Base-by-base conservation (phyloP, 306 rosid genomes). In the Malus orientalis region DNA sequence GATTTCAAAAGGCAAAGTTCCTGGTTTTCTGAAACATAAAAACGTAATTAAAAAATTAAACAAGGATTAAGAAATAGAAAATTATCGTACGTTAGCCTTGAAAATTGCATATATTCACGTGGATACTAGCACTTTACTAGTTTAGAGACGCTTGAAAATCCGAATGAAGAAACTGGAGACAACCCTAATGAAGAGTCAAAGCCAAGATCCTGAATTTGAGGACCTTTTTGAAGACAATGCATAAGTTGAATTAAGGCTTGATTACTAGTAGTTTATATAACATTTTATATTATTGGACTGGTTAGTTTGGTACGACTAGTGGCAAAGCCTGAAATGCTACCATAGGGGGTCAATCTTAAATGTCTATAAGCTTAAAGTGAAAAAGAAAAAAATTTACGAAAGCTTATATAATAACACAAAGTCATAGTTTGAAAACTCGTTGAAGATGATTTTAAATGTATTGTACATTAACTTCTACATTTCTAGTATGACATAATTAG, bases 161-260 rank as follows among this genome's bases (percentile, higher is more conserved):
- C 5, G 18, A 60, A 55, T 22, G 80, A 64, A 69, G 75, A 42
- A 75, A 33, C 57, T 64, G 49, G 59, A 66, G 79, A 75, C 76
- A 81, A 23, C 74, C 55, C 22, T 29, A 64, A 58, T 71, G 38
- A 82, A 79, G 76, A 82, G 87, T 85, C 87, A 79, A 85, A 63
- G 36, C 78, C 54, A 80, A 67, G 81, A 89, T 80, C 88, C 89
- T 80, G 85, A 83, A 87, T 76, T 83, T 81, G 80, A 81, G 93
- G 89, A 61, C 54, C 44, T 57, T 77, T 58, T 66, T 4, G 65
- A 67, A 27, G 83, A 78, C 84, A 29, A 49, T n/a, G 71, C n/a
- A 18, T 75, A 57, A 62, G 80, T 61, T 74, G 70, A 55, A 72
- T 54, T 82, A 78, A 76, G 63, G 29, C 47, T 65, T 49, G 38